Conservation (phyloP, 495 filamentous ascomycete species). For the Aspergillus diversus region DNA sequence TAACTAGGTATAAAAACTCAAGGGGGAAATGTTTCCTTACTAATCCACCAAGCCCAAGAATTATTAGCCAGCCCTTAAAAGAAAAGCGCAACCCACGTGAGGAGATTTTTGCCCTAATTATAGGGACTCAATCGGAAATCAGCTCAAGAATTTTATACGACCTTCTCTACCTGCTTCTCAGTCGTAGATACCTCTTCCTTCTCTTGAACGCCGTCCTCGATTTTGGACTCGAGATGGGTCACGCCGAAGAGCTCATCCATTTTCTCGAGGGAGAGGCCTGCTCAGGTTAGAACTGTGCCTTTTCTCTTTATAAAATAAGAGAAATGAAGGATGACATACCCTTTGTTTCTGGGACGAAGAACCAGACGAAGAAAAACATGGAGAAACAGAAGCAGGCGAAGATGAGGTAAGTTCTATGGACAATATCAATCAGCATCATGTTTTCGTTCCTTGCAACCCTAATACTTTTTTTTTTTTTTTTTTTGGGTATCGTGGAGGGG, state of each 20-base stretch:
- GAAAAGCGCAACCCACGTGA: too few species aligned
- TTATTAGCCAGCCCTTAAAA: too few species aligned
- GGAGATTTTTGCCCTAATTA: too few species aligned
- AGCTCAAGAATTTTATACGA: background rate
- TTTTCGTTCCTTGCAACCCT: slow-evolving; percentile 1
- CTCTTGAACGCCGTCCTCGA: slow-evolving; percentile 21
- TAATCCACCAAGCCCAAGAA: too few species aligned
- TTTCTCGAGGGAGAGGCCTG: slow-evolving; percentile 49
- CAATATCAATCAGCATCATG: slow-evolving; percentile 4
- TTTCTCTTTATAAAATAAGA: slow-evolving; percentile 10
- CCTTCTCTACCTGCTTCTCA: slow-evolving; percentile 3
- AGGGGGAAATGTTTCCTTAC: too few species aligned
- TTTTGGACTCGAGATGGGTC: slow-evolving; percentile 21
- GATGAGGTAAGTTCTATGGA: slow-evolving; percentile 54
- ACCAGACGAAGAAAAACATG: slow-evolving; percentile 71
- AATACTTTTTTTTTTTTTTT: slow-evolving; percentile 25
- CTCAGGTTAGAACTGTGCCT: background rate
- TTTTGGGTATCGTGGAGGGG: background rate
- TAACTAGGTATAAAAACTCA: too few species aligned
- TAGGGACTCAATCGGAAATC: background rate
- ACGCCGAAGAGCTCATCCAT: slow-evolving; percentile 59
- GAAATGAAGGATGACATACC: slow-evolving; percentile 38
- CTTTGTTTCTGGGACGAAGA: slow-evolving; percentile 77
- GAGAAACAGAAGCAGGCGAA: slow-evolving; percentile 62
- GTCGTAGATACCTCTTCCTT: slow-evolving; percentile 24